These are phyloP conservation scores for Fusarium metavorans DNA, from an alignment of 2,329 filamentous ascomycete species.

Conservation along the genomic window DNA sequence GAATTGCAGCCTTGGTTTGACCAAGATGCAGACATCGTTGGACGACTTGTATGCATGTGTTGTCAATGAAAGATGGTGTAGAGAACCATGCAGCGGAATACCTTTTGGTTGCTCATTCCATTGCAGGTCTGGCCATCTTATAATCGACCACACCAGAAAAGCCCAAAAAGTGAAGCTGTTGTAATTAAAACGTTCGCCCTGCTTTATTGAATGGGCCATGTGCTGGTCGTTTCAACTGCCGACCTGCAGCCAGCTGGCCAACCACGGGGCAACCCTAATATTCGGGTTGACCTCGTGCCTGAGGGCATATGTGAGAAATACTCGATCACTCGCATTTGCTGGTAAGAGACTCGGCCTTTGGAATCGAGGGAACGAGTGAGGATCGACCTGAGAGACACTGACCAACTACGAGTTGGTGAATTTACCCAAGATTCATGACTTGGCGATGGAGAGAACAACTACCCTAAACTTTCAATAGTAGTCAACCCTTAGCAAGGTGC, in stretches of 20 bases:
- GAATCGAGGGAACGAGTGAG: neutral
- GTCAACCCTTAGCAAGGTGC: neutral
- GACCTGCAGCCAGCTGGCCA: conserved; percentile 6
- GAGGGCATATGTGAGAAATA: conserved; percentile 15
- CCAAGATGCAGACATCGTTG: conserved; percentile 31
- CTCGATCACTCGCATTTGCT: conserved; percentile 29
- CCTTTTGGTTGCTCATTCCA: conserved; percentile 13
- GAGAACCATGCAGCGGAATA: neutral
- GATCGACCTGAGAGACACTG: neutral
- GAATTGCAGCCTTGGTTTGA: conserved; percentile 17
- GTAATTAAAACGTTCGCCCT: conserved; percentile 19
- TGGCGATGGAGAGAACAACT: neutral
- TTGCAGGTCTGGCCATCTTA: conserved; percentile 29
- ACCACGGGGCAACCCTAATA: conserved; percentile 18
- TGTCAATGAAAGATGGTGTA: conserved; percentile 37
- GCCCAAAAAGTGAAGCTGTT: conserved; percentile 14
- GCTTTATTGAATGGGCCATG: conserved; percentile 15
- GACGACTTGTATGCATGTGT: conserved; percentile 36
- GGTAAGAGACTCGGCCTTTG: conserved; percentile 7
- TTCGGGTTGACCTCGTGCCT: conserved; percentile 19
- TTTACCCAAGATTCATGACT: neutral
- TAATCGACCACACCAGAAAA: conserved; percentile 14
- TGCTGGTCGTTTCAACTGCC: conserved; percentile 15
- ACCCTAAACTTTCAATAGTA: neutral
- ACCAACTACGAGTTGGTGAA: neutral